A percentile compares a stretch with the other conserved stretches of the same genome.
These are phyloP conservation scores for Suhomyces canberraensis DNA, from an alignment of 805 yeast genomes.

Conservation along the genomic window DNA sequence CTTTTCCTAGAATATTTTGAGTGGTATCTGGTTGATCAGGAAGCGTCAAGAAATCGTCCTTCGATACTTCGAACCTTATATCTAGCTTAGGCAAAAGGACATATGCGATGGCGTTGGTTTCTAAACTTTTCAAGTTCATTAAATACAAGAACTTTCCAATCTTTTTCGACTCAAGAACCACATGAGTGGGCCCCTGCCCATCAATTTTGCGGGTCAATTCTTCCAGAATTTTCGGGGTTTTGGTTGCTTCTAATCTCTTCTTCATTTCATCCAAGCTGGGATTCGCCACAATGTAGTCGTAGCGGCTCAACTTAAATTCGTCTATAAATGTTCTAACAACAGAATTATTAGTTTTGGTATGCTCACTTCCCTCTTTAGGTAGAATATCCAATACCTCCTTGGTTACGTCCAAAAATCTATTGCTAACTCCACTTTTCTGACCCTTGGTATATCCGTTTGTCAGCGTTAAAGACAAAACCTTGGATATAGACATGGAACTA, in stretches of 20 bases:
- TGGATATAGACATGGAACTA: background rate
- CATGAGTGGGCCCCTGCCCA: constrained; percentile 2
- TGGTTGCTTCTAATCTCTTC: no score
- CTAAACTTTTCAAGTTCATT: constrained; percentile 1
- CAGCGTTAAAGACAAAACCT: background rate
- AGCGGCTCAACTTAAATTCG: constrained; percentile 9
- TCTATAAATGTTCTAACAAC: constrained; percentile 3
- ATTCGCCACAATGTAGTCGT: constrained; percentile 3
- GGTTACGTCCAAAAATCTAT: constrained; percentile 4
- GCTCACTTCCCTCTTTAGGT: background rate
- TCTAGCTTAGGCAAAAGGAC: constrained; percentile 8
- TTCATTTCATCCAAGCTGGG: background rate
- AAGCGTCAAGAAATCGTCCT: constrained; percentile 5
- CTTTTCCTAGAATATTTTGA: constrained; percentile 1
- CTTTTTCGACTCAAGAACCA: background rate
- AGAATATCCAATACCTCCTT: background rate
- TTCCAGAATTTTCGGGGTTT: no score
- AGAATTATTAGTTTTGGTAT: background rate
- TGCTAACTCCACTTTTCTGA: constrained; percentile 1
- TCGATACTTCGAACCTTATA: constrained; percentile 2
- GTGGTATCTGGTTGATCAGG: background rate
- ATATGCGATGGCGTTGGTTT: background rate
- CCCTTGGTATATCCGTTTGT: background rate
- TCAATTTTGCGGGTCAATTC: no score
- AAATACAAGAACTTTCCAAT: constrained; percentile 10